phyloP scores from a whole-genome alignment of 2,329 filamentous ascomycete species.

The Fusarium austroafricanum region DNA sequence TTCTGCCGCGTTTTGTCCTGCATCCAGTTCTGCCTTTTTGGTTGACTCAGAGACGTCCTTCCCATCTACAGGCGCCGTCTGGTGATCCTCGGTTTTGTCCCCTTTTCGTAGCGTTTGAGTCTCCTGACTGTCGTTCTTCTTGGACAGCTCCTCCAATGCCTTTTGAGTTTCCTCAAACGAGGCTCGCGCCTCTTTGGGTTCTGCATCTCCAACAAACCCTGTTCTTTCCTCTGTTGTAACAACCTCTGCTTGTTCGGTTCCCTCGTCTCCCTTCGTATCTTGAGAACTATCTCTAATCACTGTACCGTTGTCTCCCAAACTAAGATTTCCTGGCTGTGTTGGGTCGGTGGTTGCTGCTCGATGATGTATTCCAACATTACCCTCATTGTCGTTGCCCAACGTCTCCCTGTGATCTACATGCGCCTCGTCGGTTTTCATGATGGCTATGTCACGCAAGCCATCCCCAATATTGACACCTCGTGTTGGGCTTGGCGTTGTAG shows the following conservation, averaged over 20 bases:
- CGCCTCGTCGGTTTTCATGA: neutral
- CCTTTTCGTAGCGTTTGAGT: slow-evolving; percentile 1
- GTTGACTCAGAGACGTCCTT: slow-evolving; percentile 8
- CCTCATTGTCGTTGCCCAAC: neutral
- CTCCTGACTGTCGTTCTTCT: slow-evolving; percentile 15
- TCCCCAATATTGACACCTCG: slow-evolving; percentile 4
- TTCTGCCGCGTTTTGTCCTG: slow-evolving; percentile 27
- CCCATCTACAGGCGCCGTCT: neutral
- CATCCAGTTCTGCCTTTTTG: slow-evolving; percentile 21
- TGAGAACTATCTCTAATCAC: slow-evolving; percentile 8
- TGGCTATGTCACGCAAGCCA: neutral
- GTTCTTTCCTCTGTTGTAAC: neutral
- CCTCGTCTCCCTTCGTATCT: neutral
- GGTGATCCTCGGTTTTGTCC: slow-evolving; percentile 12
- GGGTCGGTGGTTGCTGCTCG: neutral
- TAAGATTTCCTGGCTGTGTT: slow-evolving; percentile 5
- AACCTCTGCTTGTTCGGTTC: neutral
- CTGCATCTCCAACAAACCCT: slow-evolving; percentile 6
- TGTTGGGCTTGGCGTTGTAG: slow-evolving; percentile 23
- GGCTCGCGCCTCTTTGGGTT: slow-evolving; percentile 22
- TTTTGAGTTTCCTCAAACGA: slow-evolving; percentile 7
- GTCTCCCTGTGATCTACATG: neutral
- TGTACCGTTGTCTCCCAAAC: slow-evolving; percentile 7
- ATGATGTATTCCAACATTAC: neutral
- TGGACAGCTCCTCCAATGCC: slow-evolving; percentile 1